Evolutionary conservation across 2,329 filamentous ascomycete species (phyloP).

Genomic region (Paraphoma chrysanthemicola): DNA sequence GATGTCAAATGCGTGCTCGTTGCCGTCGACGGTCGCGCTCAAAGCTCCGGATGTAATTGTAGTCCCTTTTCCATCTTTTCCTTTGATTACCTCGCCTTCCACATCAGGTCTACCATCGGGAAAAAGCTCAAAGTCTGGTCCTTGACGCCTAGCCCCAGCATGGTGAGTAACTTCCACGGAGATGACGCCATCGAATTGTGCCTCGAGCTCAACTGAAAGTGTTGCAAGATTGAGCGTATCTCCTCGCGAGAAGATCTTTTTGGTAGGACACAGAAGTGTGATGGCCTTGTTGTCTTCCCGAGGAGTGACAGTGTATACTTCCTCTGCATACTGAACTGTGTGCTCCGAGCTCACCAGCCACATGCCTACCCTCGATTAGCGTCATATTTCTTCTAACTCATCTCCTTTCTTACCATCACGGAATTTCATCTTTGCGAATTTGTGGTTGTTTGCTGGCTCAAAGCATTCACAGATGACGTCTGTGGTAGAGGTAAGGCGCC

Average conservation of each 20-base stretch:
- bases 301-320: conserved; percentile 62
- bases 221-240: conserved; percentile 65
- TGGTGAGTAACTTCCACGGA: conserved; percentile 67
- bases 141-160: conserved; percentile 59
- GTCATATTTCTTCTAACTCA: background rate
- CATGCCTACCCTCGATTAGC: conserved; percentile 55
- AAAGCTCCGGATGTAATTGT: conserved; percentile 61
- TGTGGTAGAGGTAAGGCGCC: background rate
- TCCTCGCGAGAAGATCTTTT: conserved; percentile 60
- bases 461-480: background rate
- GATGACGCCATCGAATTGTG: conserved; percentile 65
- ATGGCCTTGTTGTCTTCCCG: conserved; percentile 56
- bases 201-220: conserved; percentile 64
- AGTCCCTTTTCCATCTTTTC: conserved; percentile 50
- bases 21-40: conserved; percentile 59
- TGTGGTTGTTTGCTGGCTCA: background rate
- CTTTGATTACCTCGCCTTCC: conserved; percentile 49
- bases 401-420: conserved; percentile 57
- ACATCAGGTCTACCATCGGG: conserved; percentile 57
- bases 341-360: conserved; percentile 67
- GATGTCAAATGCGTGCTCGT: conserved; percentile 62
- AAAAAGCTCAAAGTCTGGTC: conserved; percentile 66
- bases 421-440: conserved; percentile 61
- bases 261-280: conserved; percentile 65
- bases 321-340: conserved; percentile 70